These are phyloP conservation scores for Globisporangium megalacanthum DNA, from an alignment of 352 stramenopile genomes.

Conservation along the genomic window DNA sequence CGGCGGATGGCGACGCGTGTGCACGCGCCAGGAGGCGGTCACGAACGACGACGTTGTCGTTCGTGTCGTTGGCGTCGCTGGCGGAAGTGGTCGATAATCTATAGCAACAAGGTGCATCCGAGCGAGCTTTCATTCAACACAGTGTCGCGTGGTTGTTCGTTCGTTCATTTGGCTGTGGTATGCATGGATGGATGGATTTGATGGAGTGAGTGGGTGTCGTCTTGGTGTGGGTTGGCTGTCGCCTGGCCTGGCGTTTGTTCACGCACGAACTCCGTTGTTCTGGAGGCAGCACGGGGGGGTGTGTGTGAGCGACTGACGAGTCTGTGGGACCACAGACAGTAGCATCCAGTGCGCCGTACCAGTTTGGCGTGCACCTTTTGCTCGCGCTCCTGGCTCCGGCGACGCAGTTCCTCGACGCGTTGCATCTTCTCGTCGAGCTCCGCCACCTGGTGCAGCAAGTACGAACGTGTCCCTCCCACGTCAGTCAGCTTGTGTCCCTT, in stretches of 20 bases:
- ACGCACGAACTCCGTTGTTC: constrained; percentile 7
- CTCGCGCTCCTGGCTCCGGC: constrained; percentile 57
- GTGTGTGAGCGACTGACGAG: neutral
- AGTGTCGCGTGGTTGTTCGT: neutral
- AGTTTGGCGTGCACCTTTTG: constrained; percentile 49
- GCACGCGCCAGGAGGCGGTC: neutral
- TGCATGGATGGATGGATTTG: neutral
- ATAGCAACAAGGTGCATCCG: neutral
- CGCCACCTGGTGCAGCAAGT: constrained; percentile 25
- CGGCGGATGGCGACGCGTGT: neutral
- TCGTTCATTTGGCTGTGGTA: neutral
- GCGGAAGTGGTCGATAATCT: neutral
- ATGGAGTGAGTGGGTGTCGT: neutral
- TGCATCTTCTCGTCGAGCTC: constrained; percentile 78
- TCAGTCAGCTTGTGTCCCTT: too few species aligned
- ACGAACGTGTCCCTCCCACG: neutral
- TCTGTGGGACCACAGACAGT: neutral
- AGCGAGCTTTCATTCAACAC: too few species aligned
- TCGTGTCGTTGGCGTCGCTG: constrained; percentile 1
- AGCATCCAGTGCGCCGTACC: constrained; percentile 15
- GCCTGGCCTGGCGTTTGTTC: neutral
- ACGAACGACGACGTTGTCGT: neutral
- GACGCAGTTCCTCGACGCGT: constrained; percentile 65
- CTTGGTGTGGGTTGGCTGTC: neutral
- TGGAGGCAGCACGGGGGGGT: neutral